A percentile compares a stretch with the other conserved stretches of the same genome.
Conservation (phyloP, 768 basidiomycete species). For the Lentinula sp. region DNA sequence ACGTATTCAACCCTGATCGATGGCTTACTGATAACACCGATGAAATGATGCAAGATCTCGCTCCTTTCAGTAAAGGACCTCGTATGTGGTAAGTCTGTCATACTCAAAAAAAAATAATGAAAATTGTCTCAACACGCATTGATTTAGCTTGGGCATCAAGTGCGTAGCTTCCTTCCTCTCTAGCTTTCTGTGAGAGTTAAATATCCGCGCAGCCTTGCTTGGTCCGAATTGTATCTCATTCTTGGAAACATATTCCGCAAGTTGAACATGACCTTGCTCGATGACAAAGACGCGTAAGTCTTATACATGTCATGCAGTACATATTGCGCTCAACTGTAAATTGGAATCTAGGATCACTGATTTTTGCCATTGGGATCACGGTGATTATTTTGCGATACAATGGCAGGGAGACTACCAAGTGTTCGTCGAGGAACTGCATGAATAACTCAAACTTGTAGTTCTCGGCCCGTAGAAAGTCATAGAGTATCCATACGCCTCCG, state of each 20-base stretch:
- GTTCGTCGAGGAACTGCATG: background rate
- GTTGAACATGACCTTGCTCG: conserved; percentile 12
- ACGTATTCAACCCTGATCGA: conserved; percentile 32
- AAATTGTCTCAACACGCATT: background rate
- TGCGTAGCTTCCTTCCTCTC: conserved; percentile 1
- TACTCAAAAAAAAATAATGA: no score
- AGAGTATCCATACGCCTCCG: no score
- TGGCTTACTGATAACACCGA: conserved; percentile 31
- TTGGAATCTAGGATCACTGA: background rate
- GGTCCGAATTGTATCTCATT: conserved; percentile 15
- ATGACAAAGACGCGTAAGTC: background rate
- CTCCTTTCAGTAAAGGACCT: conserved; percentile 38
- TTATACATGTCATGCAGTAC: no score
- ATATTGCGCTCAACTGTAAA: no score
- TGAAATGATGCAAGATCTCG: conserved; percentile 35
- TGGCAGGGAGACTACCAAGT: background rate
- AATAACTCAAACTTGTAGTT: background rate
- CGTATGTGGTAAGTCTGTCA: conserved; percentile 27
- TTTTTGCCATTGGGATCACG: background rate
- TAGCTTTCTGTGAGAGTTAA: background rate
- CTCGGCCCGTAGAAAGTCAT: no score
- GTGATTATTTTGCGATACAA: background rate
- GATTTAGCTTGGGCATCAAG: background rate
- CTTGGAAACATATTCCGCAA: conserved; percentile 15
- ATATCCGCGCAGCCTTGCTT: conserved; percentile 10